Conservation (phyloP, 805 yeast species). For the Sugiyamaella smithiae region DNA sequence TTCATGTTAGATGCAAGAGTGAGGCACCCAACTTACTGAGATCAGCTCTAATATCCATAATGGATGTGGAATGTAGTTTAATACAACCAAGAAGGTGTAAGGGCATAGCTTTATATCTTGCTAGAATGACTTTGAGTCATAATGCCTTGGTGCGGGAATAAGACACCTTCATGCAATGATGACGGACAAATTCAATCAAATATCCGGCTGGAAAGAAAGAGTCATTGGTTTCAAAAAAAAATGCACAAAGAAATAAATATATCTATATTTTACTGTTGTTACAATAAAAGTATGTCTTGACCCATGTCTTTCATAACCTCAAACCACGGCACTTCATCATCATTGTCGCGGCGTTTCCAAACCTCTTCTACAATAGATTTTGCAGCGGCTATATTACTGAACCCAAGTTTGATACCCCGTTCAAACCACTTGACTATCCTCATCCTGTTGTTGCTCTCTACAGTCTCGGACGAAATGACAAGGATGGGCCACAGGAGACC, state of each 20-base stretch:
- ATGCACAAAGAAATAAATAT: too few species aligned
- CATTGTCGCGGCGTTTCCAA: background rate
- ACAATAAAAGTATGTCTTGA: background rate
- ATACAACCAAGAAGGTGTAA: too few species aligned
- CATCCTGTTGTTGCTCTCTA: background rate
- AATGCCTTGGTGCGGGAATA: too few species aligned
- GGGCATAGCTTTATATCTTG: too few species aligned
- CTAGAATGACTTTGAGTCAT: too few species aligned
- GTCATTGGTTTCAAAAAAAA: too few species aligned
- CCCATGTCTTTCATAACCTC: background rate
- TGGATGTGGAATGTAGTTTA: too few species aligned
- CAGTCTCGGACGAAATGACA: background rate
- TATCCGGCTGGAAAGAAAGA: too few species aligned
- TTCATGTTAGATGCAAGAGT: background rate
- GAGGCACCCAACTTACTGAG: background rate
- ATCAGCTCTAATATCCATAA: background rate
- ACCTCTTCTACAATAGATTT: background rate
- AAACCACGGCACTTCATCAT: background rate
- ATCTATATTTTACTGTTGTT: too few species aligned
- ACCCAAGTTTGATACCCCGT: background rate
- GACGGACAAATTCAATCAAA: too few species aligned
- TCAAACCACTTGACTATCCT: background rate
- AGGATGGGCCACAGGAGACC: conserved; percentile 1
- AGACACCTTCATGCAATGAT: too few species aligned
- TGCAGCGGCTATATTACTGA: conserved; percentile 1